These are phyloP conservation scores for Coccinonectria pachysandricola DNA, from an alignment of 2,329 filamentous ascomycete genomes.

Conservation along the genomic window DNA sequence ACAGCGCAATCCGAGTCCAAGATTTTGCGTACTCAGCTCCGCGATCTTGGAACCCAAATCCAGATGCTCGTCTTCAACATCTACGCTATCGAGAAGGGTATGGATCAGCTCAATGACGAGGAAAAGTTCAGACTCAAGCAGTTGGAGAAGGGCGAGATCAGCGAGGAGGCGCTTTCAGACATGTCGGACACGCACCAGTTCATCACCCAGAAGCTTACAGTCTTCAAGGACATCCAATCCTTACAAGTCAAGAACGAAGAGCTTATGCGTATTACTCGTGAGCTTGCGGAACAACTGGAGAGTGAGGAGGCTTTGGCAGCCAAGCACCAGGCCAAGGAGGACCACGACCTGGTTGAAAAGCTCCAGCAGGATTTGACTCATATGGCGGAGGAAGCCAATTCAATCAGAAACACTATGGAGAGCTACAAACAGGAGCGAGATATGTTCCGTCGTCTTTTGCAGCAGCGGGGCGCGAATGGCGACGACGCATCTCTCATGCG, in stretches of 20 bases:
- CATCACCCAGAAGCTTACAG: constrained; percentile 80
- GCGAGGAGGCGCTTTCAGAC: constrained; percentile 59
- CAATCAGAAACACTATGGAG: constrained; percentile 73
- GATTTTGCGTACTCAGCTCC: constrained; percentile 75
- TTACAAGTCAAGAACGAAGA: constrained; percentile 83
- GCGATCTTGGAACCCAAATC: constrained; percentile 81
- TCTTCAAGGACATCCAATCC: constrained; percentile 77
- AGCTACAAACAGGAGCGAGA: constrained; percentile 93
- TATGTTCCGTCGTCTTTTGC: constrained; percentile 92
- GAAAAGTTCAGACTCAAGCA: constrained; percentile 69
- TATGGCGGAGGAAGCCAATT: constrained; percentile 73
- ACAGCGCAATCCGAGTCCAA: constrained; percentile 58
- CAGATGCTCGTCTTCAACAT: constrained; percentile 85
- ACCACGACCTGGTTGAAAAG: constrained; percentile 62
- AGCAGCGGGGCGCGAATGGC: constrained; percentile 52
- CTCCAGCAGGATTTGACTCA: constrained; percentile 64
- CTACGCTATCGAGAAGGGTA: constrained; percentile 69
- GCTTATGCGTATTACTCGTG: constrained; percentile 69
- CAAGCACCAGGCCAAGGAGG: constrained; percentile 51
- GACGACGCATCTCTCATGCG: constrained; percentile 63
- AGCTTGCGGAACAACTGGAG: constrained; percentile 83
- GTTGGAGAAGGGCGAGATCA: constrained; percentile 64
- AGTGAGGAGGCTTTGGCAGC: constrained; percentile 70
- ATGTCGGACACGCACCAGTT: constrained; percentile 78
- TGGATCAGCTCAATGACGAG: constrained; percentile 58